phyloP scores from a whole-genome alignment of 257 asterid species.

The Petunia secreta region DNA sequence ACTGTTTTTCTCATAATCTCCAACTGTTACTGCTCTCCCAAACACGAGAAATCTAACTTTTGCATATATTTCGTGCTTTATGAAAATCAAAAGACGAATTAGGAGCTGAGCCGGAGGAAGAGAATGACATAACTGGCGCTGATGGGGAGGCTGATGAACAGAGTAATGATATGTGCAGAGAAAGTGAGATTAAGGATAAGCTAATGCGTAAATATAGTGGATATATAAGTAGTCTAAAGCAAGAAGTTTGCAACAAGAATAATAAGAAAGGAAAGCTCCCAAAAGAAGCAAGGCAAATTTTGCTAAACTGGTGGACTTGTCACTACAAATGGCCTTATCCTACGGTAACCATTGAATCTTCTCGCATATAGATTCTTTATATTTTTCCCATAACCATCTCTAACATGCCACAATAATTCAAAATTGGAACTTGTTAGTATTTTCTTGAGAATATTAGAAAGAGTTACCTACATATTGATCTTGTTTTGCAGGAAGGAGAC shows the following conservation, averaged over 20 bases:
- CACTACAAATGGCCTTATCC: constrained; percentile 36
- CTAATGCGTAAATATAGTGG: constrained; percentile 30
- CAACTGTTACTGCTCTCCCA: neutral
- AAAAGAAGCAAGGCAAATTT: constrained; percentile 27
- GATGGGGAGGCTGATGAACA: neutral
- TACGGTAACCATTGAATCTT: constrained; percentile 19
- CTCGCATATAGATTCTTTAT: neutral
- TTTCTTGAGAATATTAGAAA: no score
- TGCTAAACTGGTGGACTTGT: constrained; percentile 28
- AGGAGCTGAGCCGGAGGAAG: neutral
- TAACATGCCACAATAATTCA: no score
- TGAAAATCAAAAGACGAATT: neutral
- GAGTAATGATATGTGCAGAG: neutral
- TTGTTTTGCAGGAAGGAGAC: constrained; percentile 8
- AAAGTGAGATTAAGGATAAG: constrained; percentile 24
- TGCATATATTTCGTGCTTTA: neutral
- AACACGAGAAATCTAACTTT: neutral
- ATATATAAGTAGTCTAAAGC: constrained; percentile 29
- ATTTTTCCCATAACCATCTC: no score
- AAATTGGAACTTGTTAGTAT: no score
- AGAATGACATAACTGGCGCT: neutral
- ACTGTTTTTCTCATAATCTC: no score
- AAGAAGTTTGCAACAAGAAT: constrained; percentile 25
- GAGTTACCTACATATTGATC: no score
- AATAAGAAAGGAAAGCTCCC: constrained; percentile 31